Conservation (phyloP, 345 rosid genomes). For the Gossypioides kirkii region DNA sequence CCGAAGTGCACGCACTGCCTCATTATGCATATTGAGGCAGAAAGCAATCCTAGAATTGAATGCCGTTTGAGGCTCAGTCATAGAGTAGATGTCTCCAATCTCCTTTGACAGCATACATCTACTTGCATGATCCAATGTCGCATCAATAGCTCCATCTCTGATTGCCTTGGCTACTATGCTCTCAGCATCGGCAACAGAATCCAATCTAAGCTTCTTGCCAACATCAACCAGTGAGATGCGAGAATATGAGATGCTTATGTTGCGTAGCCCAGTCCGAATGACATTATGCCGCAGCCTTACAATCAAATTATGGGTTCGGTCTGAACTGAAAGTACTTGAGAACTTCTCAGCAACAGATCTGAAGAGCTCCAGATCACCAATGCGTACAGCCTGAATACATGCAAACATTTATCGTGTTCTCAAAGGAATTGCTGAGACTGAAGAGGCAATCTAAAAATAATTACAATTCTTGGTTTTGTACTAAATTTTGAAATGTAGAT, state of each 20-base stretch:
- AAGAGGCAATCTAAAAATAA: background rate
- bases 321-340: conserved; percentile 36
- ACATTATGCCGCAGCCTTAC: conserved; percentile 52
- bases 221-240: conserved; percentile 51
- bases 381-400: conserved; percentile 43
- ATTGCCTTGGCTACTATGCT: conserved; percentile 53
- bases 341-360: conserved; percentile 54
- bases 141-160: conserved; percentile 54
- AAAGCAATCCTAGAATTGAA: conserved; percentile 55
- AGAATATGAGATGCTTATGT: conserved; percentile 55
- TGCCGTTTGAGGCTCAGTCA: conserved; percentile 47
- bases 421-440: background rate
- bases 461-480: background rate
- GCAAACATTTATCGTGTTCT: background rate
- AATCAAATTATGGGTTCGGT: conserved; percentile 41
- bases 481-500: background rate
- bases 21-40: conserved; percentile 58
- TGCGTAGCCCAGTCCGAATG: conserved; percentile 52
- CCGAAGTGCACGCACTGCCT: conserved; percentile 54
- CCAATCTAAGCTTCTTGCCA: conserved; percentile 49
- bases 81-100: conserved; percentile 54
- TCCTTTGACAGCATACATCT: conserved; percentile 56
- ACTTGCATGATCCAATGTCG: conserved; percentile 42
- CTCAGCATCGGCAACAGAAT: conserved; percentile 54
- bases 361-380: conserved; percentile 58